Conservation (phyloP, 495 filamentous ascomycete genomes). For the Aspergillus mulundensis region DNA sequence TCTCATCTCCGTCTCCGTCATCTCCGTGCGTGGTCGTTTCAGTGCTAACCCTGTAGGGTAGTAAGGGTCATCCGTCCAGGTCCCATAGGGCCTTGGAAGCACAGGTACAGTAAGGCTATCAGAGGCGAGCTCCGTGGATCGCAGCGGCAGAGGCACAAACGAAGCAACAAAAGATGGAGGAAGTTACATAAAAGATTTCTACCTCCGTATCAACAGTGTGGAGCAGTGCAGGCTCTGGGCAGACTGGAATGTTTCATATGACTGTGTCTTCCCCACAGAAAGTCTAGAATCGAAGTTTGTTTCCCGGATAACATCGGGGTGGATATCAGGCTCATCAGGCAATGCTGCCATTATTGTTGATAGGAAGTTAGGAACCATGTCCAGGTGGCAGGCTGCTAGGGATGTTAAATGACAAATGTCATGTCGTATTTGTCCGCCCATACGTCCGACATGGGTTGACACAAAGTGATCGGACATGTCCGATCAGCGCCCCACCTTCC, state of each 20-base stretch:
- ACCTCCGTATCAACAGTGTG: too few species aligned
- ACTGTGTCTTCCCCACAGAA: not conserved
- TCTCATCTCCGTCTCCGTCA: not conserved
- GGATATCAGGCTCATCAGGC: not conserved
- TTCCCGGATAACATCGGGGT: not conserved
- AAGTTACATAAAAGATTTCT: slow-evolving; percentile 4
- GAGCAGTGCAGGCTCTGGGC: too few species aligned
- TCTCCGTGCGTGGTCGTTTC: not conserved
- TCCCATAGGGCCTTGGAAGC: not conserved
- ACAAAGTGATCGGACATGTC: too few species aligned
- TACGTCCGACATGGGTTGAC: too few species aligned
- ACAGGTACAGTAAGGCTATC: not conserved
- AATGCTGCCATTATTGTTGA: too few species aligned
- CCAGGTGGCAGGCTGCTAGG: too few species aligned
- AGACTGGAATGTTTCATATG: not conserved
- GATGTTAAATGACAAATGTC: too few species aligned
- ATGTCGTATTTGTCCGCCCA: too few species aligned
- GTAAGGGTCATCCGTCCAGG: not conserved
- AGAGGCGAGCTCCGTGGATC: slow-evolving; percentile 5
- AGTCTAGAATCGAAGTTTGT: not conserved
- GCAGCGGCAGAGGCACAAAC: not conserved
- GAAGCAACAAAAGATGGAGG: not conserved
- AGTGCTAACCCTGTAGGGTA: not conserved
- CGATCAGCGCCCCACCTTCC: too few species aligned
- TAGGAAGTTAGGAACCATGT: too few species aligned